Base-by-base conservation (phyloP, 2,329 filamentous ascomycete genomes). In the Rosellinia necatrix region DNA sequence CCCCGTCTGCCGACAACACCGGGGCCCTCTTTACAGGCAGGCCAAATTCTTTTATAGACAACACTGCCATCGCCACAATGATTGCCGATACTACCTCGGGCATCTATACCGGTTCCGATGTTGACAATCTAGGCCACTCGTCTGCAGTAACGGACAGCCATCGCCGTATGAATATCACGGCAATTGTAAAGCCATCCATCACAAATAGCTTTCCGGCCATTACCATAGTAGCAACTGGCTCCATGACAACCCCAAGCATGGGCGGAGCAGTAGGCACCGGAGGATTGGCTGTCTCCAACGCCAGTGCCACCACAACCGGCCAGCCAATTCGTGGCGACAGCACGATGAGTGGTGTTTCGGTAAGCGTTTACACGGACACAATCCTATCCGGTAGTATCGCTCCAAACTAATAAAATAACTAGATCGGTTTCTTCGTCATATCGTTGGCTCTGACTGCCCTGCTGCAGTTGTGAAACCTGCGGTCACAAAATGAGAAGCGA, bases 351-450 rank as follows among this genome's bases (percentile, higher is more conserved):
- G 53, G 59, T 29, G 52, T 66, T 61, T 70, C 66, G 44, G 67
- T 70, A 61, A 61, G 48, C 27, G 34, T 37, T 47, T 42, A 25
- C 34, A 17, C n/a, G 17, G n/a, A n/a, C 37, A 30, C 15, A 27
- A 32, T 13, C 29, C 34, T 7, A 13, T 37, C 13, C 19, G 6
- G 6, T 22, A 37, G 21, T 21, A 22, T 35, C 24, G 15, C 3
- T 29, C n/a, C 12, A 37, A 10, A 47, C 61, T 68, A 54, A 67
- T 51, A 15, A 35, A 9, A 27, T 37, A 10, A 30, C 1, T 15
- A 70, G 66, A 34, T 64, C 25, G 63, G 61, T 7, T 37, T 70
- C n/a, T 58, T 69, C 37, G 22, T 64, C 10, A 46, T 58, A 40
- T 68, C 66, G 8, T 32, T 62, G n/a, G 49, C 50, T 3, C 41